Conservation (phyloP, 345 rosid species). For the Arabidopsis arenosa region DNA sequence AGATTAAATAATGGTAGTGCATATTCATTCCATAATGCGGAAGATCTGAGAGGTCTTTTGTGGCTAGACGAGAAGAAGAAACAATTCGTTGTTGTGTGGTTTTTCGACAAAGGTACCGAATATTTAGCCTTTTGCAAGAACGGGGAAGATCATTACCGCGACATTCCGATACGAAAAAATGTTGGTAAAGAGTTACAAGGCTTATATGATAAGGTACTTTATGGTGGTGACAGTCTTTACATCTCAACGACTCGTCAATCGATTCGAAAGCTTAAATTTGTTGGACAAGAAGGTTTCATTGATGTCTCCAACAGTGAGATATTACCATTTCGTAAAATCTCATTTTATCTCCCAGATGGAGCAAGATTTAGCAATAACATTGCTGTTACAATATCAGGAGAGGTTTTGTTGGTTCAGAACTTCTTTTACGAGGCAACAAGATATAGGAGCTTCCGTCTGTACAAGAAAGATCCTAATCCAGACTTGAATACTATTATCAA, state of each 20-base stretch:
- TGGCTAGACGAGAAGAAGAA: slow-evolving; percentile 6
- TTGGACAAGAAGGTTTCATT: neutral
- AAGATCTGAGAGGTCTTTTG: neutral
- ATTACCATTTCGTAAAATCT: neutral
- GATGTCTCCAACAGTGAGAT: no score
- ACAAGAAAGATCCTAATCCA: slow-evolving; percentile 7
- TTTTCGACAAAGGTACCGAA: neutral
- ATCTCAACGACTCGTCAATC: neutral
- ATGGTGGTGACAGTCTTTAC: slow-evolving; percentile 15
- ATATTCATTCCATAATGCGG: neutral
- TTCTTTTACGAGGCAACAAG: neutral
- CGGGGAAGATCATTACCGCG: slow-evolving; percentile 22
- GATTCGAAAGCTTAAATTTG: neutral
- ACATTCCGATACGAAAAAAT: neutral
- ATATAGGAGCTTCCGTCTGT: neutral
- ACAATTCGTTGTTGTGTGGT: neutral
- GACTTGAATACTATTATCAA: neutral
- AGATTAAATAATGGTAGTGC: neutral
- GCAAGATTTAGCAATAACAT: neutral
- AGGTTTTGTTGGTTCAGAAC: slow-evolving; percentile 8
- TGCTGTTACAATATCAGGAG: slow-evolving; percentile 14
- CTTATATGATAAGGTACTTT: slow-evolving; percentile 1
- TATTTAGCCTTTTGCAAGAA: slow-evolving; percentile 10
- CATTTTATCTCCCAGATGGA: neutral
- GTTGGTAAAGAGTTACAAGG: neutral